Evolutionary conservation across 2,329 filamentous ascomycete genomes (phyloP).

Genomic region (Rosellinia necatrix): DNA sequence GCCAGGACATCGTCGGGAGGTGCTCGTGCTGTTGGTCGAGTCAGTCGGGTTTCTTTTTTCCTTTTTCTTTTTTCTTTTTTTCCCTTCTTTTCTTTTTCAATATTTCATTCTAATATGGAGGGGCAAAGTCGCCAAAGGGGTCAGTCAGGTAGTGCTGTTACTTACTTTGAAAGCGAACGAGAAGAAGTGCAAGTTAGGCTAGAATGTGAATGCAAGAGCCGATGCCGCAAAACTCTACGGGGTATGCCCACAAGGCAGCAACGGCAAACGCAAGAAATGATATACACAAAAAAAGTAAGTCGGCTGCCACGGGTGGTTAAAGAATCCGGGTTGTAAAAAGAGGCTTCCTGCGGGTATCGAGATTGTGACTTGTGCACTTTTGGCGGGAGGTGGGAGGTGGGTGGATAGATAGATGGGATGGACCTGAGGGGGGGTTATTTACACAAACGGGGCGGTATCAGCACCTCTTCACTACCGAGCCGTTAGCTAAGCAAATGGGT

Average conservation of each 20-base stretch:
- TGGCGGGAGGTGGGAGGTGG: background rate
- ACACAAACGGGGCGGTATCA: background rate
- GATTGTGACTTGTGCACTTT: background rate
- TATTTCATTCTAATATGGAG: constrained; percentile 13
- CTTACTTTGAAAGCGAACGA: constrained; percentile 8
- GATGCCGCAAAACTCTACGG: constrained; percentile 7
- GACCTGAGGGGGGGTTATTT: background rate
- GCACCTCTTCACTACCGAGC: too few relatives aligned
- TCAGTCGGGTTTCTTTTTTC: too few relatives aligned
- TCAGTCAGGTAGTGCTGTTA: too few relatives aligned
- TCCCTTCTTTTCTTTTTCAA: too few relatives aligned
- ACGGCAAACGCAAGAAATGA: constrained; percentile 13
- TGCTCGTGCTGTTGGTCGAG: constrained; percentile 7
- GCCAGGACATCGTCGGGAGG: constrained; percentile 40
- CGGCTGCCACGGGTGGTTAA: constrained; percentile 12
- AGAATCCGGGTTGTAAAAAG: background rate
- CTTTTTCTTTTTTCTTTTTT: too few relatives aligned
- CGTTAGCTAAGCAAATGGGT: background rate
- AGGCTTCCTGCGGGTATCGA: constrained; percentile 6
- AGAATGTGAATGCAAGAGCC: constrained; percentile 13
- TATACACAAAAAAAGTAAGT: constrained; percentile 9
- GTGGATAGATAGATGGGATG: background rate
- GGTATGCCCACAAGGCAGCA: constrained; percentile 17
- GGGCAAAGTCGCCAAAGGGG: background rate
- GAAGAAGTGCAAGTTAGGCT: too few relatives aligned